These are phyloP conservation scores for Gliomastix tumulicola DNA, from an alignment of 2,329 filamentous ascomycete species.

Conservation along the genomic window DNA sequence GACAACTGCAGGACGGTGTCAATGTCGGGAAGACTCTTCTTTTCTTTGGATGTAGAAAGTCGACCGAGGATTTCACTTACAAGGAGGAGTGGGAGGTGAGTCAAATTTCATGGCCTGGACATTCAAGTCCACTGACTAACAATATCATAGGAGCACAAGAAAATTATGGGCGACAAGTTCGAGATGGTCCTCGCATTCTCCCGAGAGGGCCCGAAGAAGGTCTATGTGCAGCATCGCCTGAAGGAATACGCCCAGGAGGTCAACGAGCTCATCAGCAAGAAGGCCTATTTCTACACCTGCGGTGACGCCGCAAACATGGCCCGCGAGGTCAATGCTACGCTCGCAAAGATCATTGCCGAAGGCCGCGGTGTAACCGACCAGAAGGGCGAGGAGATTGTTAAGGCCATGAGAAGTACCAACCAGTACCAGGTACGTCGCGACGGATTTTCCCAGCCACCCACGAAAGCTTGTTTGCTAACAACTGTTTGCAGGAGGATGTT, in stretches of 20 bases:
- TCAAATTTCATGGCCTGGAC: slow-evolving; percentile 9
- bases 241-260: slow-evolving; percentile 77
- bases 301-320: slow-evolving; percentile 98
- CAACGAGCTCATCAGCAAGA: slow-evolving; percentile 77
- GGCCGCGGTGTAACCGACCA: slow-evolving; percentile 74
- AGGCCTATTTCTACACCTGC: slow-evolving; percentile 96
- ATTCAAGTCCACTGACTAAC: slow-evolving; percentile 12
- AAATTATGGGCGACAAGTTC: slow-evolving; percentile 80
- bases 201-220: slow-evolving; percentile 78
- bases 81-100: slow-evolving; percentile 86
- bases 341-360: slow-evolving; percentile 80
- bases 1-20: slow-evolving; percentile 71
- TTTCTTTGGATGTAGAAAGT: slow-evolving; percentile 91
- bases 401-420: slow-evolving; percentile 90
- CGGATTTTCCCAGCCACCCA: not conserved
- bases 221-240: slow-evolving; percentile 93
- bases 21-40: slow-evolving; percentile 81
- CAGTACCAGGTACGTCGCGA: slow-evolving; percentile 80
- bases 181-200: slow-evolving; percentile 92
- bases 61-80: slow-evolving; percentile 88
- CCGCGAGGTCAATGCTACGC: slow-evolving; percentile 80
- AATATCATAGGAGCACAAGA: slow-evolving; percentile 65
- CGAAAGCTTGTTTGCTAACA: not conserved
- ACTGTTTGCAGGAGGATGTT: slow-evolving; percentile 54
- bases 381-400: slow-evolving; percentile 94